phyloP scores from a whole-genome alignment of 441 rosid genomes.

The Corymbia citriodora region DNA sequence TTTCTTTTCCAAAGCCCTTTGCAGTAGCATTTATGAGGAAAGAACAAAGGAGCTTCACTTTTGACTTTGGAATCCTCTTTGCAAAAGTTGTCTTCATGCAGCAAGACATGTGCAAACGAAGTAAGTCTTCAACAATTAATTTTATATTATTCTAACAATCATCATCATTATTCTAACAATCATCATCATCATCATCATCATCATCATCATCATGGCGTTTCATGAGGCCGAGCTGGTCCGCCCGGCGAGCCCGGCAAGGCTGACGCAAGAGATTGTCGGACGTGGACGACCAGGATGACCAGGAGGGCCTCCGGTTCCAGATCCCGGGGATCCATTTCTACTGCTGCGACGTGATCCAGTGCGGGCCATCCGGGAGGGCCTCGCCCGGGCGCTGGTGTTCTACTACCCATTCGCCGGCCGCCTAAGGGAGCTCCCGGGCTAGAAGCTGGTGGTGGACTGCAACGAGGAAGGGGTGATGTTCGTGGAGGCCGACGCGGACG shows the following conservation, averaged over 20 bases:
- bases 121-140: no score
- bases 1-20: no score
- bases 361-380: neutral
- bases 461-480: neutral
- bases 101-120: no score
- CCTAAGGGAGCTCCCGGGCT: neutral
- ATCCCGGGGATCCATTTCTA: neutral
- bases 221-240: constrained; percentile 13
- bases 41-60: no score
- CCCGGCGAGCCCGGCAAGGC: neutral
- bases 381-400: neutral
- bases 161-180: no score
- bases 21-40: no score
- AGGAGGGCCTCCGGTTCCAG: neutral
- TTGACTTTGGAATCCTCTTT: no score
- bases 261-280: neutral
- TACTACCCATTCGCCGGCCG: constrained; percentile 1
- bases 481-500: neutral
- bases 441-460: constrained; percentile 1
- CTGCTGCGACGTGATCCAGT: neutral
- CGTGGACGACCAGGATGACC: constrained; percentile 1
- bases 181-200: no score
- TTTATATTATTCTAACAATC: no score
- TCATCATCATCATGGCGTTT: no score
- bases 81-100: no score